These are phyloP conservation scores for Hippophae tibetana DNA, from an alignment of 306 rosid genomes.

Conservation along the genomic window DNA sequence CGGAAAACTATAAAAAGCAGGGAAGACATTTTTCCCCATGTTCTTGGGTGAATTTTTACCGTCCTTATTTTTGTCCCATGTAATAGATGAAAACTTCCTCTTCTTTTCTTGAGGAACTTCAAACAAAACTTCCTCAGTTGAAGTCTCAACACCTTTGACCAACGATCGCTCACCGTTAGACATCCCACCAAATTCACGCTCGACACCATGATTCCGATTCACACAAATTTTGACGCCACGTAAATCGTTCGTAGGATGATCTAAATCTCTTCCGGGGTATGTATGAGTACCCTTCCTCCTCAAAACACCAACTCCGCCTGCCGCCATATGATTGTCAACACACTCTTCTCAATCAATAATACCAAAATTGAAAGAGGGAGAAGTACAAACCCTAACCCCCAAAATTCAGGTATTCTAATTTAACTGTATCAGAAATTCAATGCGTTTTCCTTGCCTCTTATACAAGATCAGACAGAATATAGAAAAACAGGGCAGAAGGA, in stretches of 20 bases:
- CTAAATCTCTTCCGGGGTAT: conserved; percentile 27
- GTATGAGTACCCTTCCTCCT: conserved; percentile 36
- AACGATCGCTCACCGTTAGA: neutral
- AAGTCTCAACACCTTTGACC: conserved; percentile 14
- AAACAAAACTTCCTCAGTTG: conserved; percentile 9
- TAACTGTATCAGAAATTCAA: too few species aligned
- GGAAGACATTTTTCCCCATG: conserved; percentile 14
- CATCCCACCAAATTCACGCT: conserved; percentile 21
- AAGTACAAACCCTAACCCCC: conserved; percentile 4
- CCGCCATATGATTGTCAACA: conserved; percentile 68
- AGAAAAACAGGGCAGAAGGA: too few species aligned
- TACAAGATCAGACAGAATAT: too few species aligned
- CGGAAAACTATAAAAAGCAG: conserved; percentile 2
- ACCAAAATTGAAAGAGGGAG: conserved; percentile 19
- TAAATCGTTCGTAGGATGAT: conserved; percentile 18
- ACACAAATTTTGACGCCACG: conserved; percentile 6
- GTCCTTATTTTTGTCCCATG: conserved; percentile 47
- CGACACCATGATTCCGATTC: conserved; percentile 5
- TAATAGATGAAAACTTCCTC: conserved; percentile 59
- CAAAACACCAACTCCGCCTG: conserved; percentile 52
- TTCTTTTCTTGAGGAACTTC: conserved; percentile 36
- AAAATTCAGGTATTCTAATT: too few species aligned
- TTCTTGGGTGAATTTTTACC: conserved; percentile 21
- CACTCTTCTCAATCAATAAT: conserved; percentile 41
- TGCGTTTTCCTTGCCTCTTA: too few species aligned